Evolutionary conservation across 805 yeast species (phyloP).

Genomic region (Nakazawaea ambrosiae): DNA sequence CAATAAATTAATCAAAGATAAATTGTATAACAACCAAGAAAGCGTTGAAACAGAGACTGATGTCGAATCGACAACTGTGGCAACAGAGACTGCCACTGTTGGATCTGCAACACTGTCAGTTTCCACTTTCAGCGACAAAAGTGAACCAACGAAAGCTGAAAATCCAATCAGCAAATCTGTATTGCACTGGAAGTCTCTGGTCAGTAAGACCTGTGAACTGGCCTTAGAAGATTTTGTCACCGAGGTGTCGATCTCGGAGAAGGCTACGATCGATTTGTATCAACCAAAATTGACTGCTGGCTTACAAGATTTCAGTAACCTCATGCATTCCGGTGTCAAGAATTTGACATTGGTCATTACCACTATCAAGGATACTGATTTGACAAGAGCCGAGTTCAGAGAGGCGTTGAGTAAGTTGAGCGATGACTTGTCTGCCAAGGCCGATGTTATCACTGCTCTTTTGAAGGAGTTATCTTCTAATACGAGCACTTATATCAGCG

Average conservation of each 20-base stretch:
- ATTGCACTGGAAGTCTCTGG: constrained; percentile 5
- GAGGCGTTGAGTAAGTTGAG: constrained; percentile 29
- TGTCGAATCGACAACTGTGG: constrained; percentile 3
- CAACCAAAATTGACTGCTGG: constrained; percentile 25
- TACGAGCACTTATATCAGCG: constrained; percentile 24
- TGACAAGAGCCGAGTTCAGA: constrained; percentile 42
- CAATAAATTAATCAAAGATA: constrained; percentile 10
- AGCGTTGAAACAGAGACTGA: constrained; percentile 1
- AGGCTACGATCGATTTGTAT: constrained; percentile 18
- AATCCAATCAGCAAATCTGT: constrained; percentile 11
- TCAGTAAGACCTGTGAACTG: constrained; percentile 11
- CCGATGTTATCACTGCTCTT: constrained; percentile 25
- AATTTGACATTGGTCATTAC: constrained; percentile 19
- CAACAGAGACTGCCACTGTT: background rate
- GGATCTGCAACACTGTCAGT: background rate
- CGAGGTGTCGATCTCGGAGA: constrained; percentile 26
- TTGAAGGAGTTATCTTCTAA: constrained; percentile 23
- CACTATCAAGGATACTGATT: constrained; percentile 23
- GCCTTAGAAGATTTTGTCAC: constrained; percentile 31
- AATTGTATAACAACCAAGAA: constrained; percentile 4
- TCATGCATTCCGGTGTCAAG: constrained; percentile 19
- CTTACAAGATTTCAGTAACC: constrained; percentile 26
- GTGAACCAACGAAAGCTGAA: constrained; percentile 1
- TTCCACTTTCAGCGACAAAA: background rate
- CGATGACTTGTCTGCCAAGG: constrained; percentile 21